These are phyloP conservation scores for Staphylotrichum longicolle DNA, from an alignment of 495 filamentous ascomycete species.

Conservation along the genomic window DNA sequence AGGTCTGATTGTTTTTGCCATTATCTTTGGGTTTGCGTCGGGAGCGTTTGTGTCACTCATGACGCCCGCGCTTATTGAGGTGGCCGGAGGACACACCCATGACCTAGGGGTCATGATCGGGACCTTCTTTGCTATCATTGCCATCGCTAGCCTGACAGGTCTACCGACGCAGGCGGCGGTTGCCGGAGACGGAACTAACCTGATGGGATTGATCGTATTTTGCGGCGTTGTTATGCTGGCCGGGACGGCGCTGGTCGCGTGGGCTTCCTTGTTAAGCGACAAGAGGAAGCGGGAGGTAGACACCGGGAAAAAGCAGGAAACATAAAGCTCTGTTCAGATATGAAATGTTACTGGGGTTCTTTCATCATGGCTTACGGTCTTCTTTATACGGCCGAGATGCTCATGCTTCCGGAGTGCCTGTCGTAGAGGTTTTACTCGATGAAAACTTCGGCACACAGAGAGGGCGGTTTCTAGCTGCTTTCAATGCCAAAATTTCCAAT, in stretches of 20 bases:
- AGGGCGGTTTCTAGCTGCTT: too few relatives aligned
- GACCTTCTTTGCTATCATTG: conserved; percentile 5
- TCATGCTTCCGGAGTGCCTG: too few relatives aligned
- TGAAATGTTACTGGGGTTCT: too few relatives aligned
- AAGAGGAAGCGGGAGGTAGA: neutral
- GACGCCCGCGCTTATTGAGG: conserved; percentile 8
- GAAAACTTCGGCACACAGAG: too few relatives aligned
- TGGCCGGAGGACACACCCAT: conserved; percentile 2
- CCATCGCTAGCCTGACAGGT: conserved; percentile 4
- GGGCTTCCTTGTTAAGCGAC: neutral
- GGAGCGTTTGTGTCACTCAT: conserved; percentile 8
- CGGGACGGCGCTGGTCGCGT: neutral
- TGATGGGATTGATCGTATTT: neutral
- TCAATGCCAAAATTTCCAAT: too few relatives aligned
- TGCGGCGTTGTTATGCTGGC: conserved; percentile 4
- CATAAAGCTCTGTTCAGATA: too few relatives aligned
- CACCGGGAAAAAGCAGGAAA: too few relatives aligned
- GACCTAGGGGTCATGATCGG: conserved; percentile 4
- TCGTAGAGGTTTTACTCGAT: too few relatives aligned
- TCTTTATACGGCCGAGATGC: too few relatives aligned
- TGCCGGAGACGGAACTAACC: neutral
- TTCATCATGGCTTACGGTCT: too few relatives aligned
- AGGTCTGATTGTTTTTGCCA: neutral
- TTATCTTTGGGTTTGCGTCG: neutral
- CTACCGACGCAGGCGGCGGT: conserved; percentile 2